Percentiles rank a stretch among this genome's conserved stretches.
phyloP scores from a whole-genome alignment of 768 basidiomycete genomes.

The Macrolepiota dolichaula region DNA sequence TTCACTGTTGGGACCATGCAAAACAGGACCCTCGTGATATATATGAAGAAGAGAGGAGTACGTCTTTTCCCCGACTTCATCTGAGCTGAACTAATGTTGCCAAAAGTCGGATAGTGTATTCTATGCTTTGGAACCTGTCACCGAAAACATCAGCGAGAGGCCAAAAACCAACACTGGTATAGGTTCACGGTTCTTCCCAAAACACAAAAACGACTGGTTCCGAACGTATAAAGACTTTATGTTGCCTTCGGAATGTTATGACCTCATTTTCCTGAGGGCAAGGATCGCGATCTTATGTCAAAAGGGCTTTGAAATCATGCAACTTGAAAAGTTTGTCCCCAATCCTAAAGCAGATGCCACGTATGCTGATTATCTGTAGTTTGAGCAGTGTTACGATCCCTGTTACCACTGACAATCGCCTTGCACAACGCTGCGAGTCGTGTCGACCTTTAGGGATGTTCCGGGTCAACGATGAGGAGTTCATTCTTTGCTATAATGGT shows the following conservation, averaged over 20 bases:
- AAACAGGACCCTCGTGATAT: conserved; percentile 81
- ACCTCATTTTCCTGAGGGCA: conserved; percentile 86
- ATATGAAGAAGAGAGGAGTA: conserved; percentile 75
- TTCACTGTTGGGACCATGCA: conserved; percentile 90
- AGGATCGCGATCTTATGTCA: conserved; percentile 90
- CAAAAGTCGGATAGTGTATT: conserved; percentile 78
- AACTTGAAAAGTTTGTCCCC: conserved; percentile 74
- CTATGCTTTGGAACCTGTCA: conserved; percentile 89
- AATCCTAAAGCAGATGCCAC: background rate
- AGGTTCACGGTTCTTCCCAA: conserved; percentile 52
- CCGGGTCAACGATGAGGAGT: conserved; percentile 82
- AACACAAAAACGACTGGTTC: conserved; percentile 86
- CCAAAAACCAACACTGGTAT: conserved; percentile 58
- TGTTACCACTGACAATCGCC: conserved; percentile 58
- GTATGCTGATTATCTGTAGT: conserved; percentile 31
- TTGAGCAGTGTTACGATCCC: conserved; percentile 89
- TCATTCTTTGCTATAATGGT: conserved; percentile 89
- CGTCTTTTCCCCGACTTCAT: conserved; percentile 30
- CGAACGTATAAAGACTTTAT: conserved; percentile 86
- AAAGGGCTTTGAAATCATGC: conserved; percentile 98
- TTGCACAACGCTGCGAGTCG: conserved; percentile 79
- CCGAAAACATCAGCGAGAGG: conserved; percentile 79
- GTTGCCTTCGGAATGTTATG: conserved; percentile 80
- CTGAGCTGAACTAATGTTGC: background rate
- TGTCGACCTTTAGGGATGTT: conserved; percentile 89